Evolutionary conservation across 2,329 filamentous ascomycete genomes (phyloP).

Genomic region (Volutella citrinella): DNA sequence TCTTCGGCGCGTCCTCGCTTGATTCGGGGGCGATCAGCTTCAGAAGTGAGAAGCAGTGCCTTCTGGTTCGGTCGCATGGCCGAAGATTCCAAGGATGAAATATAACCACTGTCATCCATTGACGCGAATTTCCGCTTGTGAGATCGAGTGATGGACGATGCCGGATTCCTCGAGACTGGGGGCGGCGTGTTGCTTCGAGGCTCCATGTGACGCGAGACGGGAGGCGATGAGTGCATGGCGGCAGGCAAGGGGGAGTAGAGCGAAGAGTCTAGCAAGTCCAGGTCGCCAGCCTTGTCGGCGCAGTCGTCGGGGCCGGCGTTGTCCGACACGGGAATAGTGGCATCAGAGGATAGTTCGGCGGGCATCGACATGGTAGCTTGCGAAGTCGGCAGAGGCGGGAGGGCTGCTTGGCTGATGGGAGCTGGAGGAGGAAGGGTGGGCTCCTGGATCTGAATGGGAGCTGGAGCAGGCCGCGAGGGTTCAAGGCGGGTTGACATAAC

Average conservation of each 20-base stretch:
- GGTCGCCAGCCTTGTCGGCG: slow-evolving; percentile 41
- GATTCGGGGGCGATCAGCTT: slow-evolving; percentile 74
- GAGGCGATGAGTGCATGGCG: slow-evolving; percentile 86
- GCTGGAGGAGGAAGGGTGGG: slow-evolving; percentile 47
- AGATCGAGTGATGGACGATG: slow-evolving; percentile 63
- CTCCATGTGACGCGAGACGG: slow-evolving; percentile 60
- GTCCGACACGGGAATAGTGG: slow-evolving; percentile 72
- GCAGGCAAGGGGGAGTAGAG: slow-evolving; percentile 68
- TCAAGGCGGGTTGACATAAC: slow-evolving; percentile 58
- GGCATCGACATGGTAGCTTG: slow-evolving; percentile 36
- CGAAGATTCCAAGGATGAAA: slow-evolving; percentile 92
- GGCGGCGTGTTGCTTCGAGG: slow-evolving; percentile 73
- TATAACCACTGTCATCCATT: slow-evolving; percentile 93
- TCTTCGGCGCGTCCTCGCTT: slow-evolving; percentile 92
- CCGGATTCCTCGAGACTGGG: slow-evolving; percentile 57
- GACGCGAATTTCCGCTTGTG: slow-evolving; percentile 76
- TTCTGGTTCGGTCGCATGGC: slow-evolving; percentile 69
- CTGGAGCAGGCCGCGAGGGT: slow-evolving; percentile 38
- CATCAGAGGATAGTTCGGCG: slow-evolving; percentile 71
- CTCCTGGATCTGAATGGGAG: slow-evolving; percentile 38
- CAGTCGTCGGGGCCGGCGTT: slow-evolving; percentile 52
- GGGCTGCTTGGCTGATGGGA: slow-evolving; percentile 33
- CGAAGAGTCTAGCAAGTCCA: slow-evolving; percentile 44
- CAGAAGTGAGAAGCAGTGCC: slow-evolving; percentile 67
- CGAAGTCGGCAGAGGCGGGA: slow-evolving; percentile 38